phyloP scores from a whole-genome alignment of 805 yeast species.

The Brettanomyces naardenensis region DNA sequence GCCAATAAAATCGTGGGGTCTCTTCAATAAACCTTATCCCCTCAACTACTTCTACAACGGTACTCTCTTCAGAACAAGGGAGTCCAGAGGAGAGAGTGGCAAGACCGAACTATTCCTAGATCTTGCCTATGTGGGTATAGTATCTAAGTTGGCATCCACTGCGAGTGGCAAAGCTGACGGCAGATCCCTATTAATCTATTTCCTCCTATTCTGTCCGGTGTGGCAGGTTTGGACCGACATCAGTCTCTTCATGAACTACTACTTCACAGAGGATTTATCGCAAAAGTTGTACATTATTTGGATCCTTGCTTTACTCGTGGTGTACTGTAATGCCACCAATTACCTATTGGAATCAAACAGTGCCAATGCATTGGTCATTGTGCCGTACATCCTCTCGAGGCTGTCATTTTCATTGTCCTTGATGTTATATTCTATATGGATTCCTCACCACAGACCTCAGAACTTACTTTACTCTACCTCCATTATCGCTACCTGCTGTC shows the following conservation, averaged over 20 bases:
- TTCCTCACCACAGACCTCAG: conserved; percentile 45
- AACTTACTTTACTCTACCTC: conserved; percentile 31
- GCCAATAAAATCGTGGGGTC: conserved; percentile 14
- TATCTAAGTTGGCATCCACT: conserved; percentile 47
- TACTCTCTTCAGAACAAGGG: conserved; percentile 43
- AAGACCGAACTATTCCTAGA: conserved; percentile 54
- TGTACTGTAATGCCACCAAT: conserved; percentile 43
- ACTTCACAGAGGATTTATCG: conserved; percentile 50
- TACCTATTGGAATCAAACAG: conserved; percentile 24
- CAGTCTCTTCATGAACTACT: conserved; percentile 56
- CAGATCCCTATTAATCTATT: conserved; percentile 35
- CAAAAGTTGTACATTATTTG: conserved; percentile 47
- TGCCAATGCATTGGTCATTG: conserved; percentile 37
- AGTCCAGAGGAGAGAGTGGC: conserved; percentile 41
- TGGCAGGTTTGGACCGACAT: conserved; percentile 62
- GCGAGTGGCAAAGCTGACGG: conserved; percentile 47
- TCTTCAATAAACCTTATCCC: conserved; percentile 49
- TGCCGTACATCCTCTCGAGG: conserved; percentile 41
- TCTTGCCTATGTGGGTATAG: conserved; percentile 56
- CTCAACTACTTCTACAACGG: conserved; percentile 55
- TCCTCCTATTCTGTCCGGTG: conserved; percentile 47
- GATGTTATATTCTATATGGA: conserved; percentile 34
- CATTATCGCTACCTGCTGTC: conserved; percentile 27
- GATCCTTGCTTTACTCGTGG: conserved; percentile 41
- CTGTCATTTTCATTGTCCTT: conserved; percentile 28